Evolutionary conservation across 1,284 basidiomycete genomes (phyloP).

Genomic region (Vanrija sp.): DNA sequence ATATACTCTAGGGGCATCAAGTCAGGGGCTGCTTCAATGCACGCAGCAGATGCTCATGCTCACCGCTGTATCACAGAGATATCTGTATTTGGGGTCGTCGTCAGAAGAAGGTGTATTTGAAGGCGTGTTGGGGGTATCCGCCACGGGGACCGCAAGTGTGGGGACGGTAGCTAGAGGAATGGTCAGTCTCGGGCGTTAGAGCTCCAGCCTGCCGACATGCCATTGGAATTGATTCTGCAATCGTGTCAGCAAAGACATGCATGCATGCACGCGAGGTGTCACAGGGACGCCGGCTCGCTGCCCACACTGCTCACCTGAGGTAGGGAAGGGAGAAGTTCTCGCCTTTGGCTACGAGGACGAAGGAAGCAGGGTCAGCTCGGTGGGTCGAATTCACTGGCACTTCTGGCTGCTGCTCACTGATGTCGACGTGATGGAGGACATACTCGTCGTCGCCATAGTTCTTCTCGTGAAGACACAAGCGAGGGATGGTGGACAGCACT

Average conservation of each 20-base stretch:
- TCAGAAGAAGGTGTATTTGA: slow-evolving; percentile 55
- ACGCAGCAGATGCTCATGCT: neutral
- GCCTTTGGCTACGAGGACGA: slow-evolving; percentile 46
- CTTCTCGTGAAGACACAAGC: slow-evolving; percentile 49
- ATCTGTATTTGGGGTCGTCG: slow-evolving; percentile 73
- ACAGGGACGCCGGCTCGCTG: too few species aligned
- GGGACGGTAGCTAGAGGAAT: slow-evolving; percentile 65
- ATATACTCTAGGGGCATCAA: slow-evolving; percentile 59
- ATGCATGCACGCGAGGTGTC: too few species aligned
- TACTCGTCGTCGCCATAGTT: slow-evolving; percentile 49
- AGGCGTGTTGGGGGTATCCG: too few species aligned
- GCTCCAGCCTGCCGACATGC: too few species aligned
- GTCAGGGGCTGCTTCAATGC: neutral
- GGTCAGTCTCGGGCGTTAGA: too few species aligned
- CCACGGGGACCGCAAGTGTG: slow-evolving; percentile 68
- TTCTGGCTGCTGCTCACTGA: slow-evolving; percentile 32
- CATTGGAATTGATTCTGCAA: too few species aligned
- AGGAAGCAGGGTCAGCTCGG: neutral
- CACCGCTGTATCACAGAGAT: slow-evolving; percentile 52
- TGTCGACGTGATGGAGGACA: slow-evolving; percentile 43
- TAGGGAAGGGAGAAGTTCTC: slow-evolving; percentile 51
- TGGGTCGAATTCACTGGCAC: neutral
- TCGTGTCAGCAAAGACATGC: too few species aligned
- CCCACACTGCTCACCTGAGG: slow-evolving; percentile 36
- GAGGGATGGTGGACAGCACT: slow-evolving; percentile 48